Base-by-base conservation (phyloP, 768 basidiomycete species). In the Psilocybe cubensis region DNA sequence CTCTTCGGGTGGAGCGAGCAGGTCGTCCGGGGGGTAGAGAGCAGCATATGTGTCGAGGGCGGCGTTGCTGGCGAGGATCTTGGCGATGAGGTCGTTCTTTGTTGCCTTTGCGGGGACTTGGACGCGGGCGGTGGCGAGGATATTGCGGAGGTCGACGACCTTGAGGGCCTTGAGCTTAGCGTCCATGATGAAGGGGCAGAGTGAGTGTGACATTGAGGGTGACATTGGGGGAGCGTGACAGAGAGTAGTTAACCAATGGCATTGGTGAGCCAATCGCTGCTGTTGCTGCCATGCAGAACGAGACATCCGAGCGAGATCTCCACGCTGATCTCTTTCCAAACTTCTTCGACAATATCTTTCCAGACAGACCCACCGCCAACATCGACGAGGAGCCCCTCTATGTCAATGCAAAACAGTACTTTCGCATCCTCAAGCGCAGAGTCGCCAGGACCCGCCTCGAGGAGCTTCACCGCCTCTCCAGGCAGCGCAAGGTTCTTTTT, bases 351-450 rank as follows among this genome's bases (percentile, higher is more conserved):
- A 65, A 70, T 57, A 54, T 70, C 65, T 71, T 66, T 66, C 60
- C 61, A 61, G 59, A 66, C 51, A 56, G 60, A 53, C 38, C 55
- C 49, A 25, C 20, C 52, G 71, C 31, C 68, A 69, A 72, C 74
- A 81, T 92, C 65, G 96, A 98, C 75, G 95, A 98, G 62, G 96
- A 99, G 72, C 96, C 97, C 24, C 87, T 99, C 64, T 98, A 98
- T 76, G 97, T 99, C 57, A 99, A 99, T 66, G 96, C 97, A 58
- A 99, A 99, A 71, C 97, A 99, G 75, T 99, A 98, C 72, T 94
- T 96, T 66, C 92, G 97, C 70, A 98, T 99, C 67, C 84, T 99
- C 73, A 98, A 98, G 79, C 84, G 97, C 61, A 84, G 97, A 54
- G 84, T 92, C 63, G 95, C 96, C 4, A 78, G 96, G 42, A 92